Percentiles rank a stretch among this genome's conserved stretches.
Evolutionary conservation across 495 filamentous ascomycete species (phyloP).

Genomic region (Hyaloscypha variabilis): DNA sequence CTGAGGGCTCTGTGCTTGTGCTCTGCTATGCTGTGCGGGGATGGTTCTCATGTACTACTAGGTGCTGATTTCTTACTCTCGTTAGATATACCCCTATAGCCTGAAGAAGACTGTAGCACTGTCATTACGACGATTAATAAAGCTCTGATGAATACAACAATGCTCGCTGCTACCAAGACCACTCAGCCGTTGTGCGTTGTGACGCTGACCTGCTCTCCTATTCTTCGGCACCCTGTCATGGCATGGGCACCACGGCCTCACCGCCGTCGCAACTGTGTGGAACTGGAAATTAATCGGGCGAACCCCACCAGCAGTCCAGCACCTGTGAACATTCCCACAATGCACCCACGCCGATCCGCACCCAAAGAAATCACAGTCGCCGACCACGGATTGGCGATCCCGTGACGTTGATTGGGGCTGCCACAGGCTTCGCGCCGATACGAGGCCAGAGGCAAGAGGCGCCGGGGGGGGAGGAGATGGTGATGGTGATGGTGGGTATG

Average conservation of each 20-base stretch:
- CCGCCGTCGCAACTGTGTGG: not conserved
- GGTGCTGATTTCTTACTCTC: constrained; percentile 13
- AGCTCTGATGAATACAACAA: not conserved
- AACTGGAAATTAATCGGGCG: not conserved
- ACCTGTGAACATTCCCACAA: not conserved
- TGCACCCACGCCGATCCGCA: constrained; percentile 9
- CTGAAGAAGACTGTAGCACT: constrained; percentile 18
- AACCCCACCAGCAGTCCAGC: not conserved
- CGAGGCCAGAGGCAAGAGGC: not conserved
- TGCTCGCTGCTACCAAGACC: too few species aligned
- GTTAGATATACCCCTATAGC: constrained; percentile 23
- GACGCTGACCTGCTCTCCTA: not conserved
- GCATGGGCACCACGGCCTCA: not conserved
- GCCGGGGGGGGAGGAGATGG: too few species aligned
- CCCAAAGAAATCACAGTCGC: constrained; percentile 6
- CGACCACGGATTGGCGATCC: not conserved
- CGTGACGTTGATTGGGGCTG: not conserved
- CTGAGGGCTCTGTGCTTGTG: too few species aligned
- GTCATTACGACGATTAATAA: constrained; percentile 26
- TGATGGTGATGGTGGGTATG: too few species aligned
- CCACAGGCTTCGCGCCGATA: not conserved
- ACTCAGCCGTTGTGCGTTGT: not conserved
- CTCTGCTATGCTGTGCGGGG: too few species aligned
- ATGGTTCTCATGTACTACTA: constrained; percentile 21
- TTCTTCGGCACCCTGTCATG: not conserved